phyloP scores from a whole-genome alignment of 257 asterid genomes.

The Fraxinus excelsior region DNA sequence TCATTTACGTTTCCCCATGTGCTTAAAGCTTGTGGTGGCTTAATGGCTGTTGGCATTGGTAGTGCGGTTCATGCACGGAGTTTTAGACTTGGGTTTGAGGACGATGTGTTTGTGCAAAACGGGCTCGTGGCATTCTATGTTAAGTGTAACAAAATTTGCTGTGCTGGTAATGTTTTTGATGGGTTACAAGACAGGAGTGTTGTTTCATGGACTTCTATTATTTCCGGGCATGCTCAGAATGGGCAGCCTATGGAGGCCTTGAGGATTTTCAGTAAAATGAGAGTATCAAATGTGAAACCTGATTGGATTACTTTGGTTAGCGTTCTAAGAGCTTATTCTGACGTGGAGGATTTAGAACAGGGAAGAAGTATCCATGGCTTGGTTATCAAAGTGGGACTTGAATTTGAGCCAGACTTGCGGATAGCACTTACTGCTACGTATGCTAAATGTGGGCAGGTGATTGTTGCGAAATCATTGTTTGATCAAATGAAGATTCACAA shows the following conservation, averaged over 20 bases:
- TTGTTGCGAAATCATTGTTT: conserved; percentile 49
- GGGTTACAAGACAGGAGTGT: conserved; percentile 40
- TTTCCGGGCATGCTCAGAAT: conserved; percentile 58
- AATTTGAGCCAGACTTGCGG: conserved; percentile 52
- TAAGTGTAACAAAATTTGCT: conserved; percentile 40
- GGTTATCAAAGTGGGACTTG: conserved; percentile 50
- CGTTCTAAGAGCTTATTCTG: conserved; percentile 58
- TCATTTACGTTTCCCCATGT: conserved; percentile 54
- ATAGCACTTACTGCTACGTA: conserved; percentile 56
- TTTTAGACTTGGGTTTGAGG: conserved; percentile 46
- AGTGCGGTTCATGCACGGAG: conserved; percentile 58
- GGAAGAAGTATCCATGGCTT: conserved; percentile 58
- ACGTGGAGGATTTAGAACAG: conserved; percentile 50
- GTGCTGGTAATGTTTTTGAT: conserved; percentile 46
- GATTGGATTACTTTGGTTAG: conserved; percentile 66
- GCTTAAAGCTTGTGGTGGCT: conserved; percentile 59
- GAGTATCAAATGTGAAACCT: conserved; percentile 40
- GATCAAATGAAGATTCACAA: conserved; percentile 31
- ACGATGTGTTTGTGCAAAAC: conserved; percentile 52
- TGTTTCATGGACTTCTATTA: conserved; percentile 64
- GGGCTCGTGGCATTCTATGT: conserved; percentile 56
- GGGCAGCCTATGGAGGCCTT: conserved; percentile 53
- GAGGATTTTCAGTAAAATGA: conserved; percentile 53
- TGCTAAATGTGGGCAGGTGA: conserved; percentile 54
- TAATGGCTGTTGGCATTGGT: conserved; percentile 40